Conservation (phyloP, 2,329 filamentous ascomycete species). For the Zymoseptoria tritici region DNA sequence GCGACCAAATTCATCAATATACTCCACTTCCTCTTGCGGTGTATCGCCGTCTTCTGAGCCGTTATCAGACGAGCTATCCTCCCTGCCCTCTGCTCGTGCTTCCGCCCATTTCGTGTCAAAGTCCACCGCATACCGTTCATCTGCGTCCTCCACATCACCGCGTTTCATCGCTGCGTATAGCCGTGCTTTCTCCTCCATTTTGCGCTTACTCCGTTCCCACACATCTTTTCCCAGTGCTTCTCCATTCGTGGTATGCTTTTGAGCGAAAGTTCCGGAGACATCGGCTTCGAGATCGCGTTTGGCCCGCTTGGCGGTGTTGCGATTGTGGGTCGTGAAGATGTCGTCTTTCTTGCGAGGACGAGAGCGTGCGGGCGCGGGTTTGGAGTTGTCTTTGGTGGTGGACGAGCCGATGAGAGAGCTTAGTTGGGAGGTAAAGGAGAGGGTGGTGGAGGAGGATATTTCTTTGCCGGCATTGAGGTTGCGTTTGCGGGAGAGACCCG, state of each 20-base stretch:
- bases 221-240: constrained; percentile 51
- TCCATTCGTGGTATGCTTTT: constrained; percentile 57
- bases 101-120: constrained; percentile 97
- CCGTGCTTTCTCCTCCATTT: constrained; percentile 84
- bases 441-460: constrained; percentile 60
- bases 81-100: constrained; percentile 35
- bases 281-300: constrained; percentile 50
- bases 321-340: constrained; percentile 62
- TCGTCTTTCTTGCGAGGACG: constrained; percentile 55
- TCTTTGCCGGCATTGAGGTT: constrained; percentile 53
- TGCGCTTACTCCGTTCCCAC: constrained; percentile 62
- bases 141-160: constrained; percentile 62
- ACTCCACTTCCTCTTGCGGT: constrained; percentile 63
- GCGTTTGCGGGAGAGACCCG: constrained; percentile 66
- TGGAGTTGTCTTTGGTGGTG: constrained; percentile 33
- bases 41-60: constrained; percentile 32
- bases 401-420: constrained; percentile 63
- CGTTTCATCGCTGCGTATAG: constrained; percentile 85
- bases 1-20: constrained; percentile 88
- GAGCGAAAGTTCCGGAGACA: constrained; percentile 50
- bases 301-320: constrained; percentile 55
- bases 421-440: constrained; percentile 84
- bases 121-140: constrained; percentile 66
- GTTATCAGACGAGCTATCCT: constrained; percentile 35
- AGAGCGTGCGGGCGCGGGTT: constrained; percentile 40